These are phyloP conservation scores for Suhomyces xylopsoci DNA, from an alignment of 805 yeast species.

Conservation along the genomic window DNA sequence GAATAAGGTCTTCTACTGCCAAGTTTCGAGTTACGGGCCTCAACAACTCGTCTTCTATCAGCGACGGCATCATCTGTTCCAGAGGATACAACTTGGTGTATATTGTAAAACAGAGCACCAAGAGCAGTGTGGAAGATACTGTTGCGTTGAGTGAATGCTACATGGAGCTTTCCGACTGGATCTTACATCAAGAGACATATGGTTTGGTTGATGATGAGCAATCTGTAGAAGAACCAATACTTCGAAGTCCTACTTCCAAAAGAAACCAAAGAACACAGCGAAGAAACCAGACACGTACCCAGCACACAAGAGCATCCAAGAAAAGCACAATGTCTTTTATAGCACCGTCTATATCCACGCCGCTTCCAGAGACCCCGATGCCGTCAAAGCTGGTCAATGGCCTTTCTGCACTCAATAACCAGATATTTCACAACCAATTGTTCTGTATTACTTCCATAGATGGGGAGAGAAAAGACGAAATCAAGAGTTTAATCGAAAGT, in stretches of 20 bases:
- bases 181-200: conserved; percentile 33
- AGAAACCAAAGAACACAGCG: conserved; percentile 1
- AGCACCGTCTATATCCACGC: not conserved
- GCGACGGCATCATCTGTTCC: conserved; percentile 45
- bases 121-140: conserved; percentile 12
- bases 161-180: conserved; percentile 42
- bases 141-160: conserved; percentile 30
- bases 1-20: conserved; percentile 26
- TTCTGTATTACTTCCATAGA: conserved; percentile 38
- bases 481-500: conserved; percentile 31
- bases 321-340: not conserved
- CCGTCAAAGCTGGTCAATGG: not conserved
- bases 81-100: conserved; percentile 58
- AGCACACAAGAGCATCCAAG: not conserved
- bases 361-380: not conserved
- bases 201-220: conserved; percentile 17
- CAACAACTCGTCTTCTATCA: conserved; percentile 10
- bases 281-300: not conserved
- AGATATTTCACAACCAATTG: conserved; percentile 21
- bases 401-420: not conserved
- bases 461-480: conserved; percentile 28
- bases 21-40: conserved; percentile 49
- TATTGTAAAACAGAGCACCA: conserved; percentile 22
- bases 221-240: conserved; percentile 12
- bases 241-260: not conserved